Conservation (phyloP, 1,139 yeast species). For the Candida tunisiensis region DNA sequence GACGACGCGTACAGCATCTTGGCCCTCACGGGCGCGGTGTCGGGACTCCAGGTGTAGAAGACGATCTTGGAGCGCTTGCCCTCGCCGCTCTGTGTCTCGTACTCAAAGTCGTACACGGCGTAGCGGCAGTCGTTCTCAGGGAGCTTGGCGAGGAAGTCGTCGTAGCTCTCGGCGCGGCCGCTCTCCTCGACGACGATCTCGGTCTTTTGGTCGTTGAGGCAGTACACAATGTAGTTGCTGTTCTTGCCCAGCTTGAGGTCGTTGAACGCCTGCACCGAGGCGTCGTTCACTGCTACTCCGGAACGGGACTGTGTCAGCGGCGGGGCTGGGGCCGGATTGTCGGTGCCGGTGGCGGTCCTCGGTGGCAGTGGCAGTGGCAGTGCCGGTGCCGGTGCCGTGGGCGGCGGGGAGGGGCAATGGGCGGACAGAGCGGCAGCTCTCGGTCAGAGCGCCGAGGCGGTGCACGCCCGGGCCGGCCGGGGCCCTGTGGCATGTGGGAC, state of each 20-base stretch:
- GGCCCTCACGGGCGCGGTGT: conserved; percentile 77
- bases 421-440: too few species aligned
- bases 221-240: conserved; percentile 69
- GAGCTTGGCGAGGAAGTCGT: conserved; percentile 64
- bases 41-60: conserved; percentile 96
- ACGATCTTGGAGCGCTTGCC: conserved; percentile 91
- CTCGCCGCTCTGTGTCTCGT: conserved; percentile 76
- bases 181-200: conserved; percentile 82
- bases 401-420: too few species aligned
- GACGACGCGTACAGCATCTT: conserved; percentile 98
- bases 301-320: conserved; percentile 2
- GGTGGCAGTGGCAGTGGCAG: background rate
- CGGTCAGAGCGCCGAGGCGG: too few species aligned
- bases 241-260: conserved; percentile 85
- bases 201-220: conserved; percentile 71
- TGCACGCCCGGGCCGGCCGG: too few species aligned
- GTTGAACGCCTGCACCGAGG: conserved; percentile 82
- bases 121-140: conserved; percentile 96
- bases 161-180: conserved; percentile 60
- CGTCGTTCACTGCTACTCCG: conserved; percentile 81
- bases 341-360: background rate
- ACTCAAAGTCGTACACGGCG: conserved; percentile 93
- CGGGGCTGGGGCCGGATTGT: background rate
- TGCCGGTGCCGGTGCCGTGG: too few species aligned
- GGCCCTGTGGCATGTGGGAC: too few species aligned